These are phyloP conservation scores for Fusarium pseudonygamai DNA, from an alignment of 2,329 filamentous ascomycete genomes.

Conservation along the genomic window DNA sequence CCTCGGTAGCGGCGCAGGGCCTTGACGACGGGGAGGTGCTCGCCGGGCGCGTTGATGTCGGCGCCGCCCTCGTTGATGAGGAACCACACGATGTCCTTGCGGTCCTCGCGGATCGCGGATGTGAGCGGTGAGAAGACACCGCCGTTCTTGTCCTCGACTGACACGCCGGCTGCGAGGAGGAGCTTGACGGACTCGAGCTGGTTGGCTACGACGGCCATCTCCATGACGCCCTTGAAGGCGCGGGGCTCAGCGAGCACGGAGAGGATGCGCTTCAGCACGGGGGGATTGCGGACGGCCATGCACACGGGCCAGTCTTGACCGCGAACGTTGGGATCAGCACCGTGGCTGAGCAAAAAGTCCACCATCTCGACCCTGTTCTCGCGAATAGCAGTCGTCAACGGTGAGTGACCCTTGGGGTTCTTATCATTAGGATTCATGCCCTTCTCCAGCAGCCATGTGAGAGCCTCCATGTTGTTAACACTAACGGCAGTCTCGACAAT, in stretches of 20 bases:
- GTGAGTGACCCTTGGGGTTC: conserved; percentile 65
- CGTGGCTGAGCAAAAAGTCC: conserved; percentile 65
- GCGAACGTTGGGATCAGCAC: conserved; percentile 69
- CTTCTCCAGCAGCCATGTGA: conserved; percentile 69
- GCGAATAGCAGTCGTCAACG: conserved; percentile 72
- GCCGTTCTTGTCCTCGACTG: conserved; percentile 76
- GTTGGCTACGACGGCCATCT: conserved; percentile 73
- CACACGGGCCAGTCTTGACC: conserved; percentile 77
- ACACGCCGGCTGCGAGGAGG: conserved; percentile 70
- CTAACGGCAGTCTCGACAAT: conserved; percentile 72
- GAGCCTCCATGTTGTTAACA: conserved; percentile 68
- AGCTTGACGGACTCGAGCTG: conserved; percentile 74
- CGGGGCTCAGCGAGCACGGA: conserved; percentile 65
- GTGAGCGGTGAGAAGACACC: conserved; percentile 77
- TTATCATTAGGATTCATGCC: conserved; percentile 69
- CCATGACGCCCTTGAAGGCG: conserved; percentile 72
- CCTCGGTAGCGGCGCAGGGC: conserved; percentile 68
- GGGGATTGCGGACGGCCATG: conserved; percentile 71
- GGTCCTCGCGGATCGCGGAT: conserved; percentile 71
- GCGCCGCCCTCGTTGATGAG: conserved; percentile 70
- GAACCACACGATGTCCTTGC: conserved; percentile 68
- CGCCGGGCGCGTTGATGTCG: conserved; percentile 73
- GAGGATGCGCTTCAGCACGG: conserved; percentile 67
- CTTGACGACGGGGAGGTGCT: conserved; percentile 77
- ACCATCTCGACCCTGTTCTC: conserved; percentile 68